These are phyloP conservation scores for Colletotrichum tropicale DNA, from an alignment of 2,329 filamentous ascomycete genomes.

Conservation along the genomic window DNA sequence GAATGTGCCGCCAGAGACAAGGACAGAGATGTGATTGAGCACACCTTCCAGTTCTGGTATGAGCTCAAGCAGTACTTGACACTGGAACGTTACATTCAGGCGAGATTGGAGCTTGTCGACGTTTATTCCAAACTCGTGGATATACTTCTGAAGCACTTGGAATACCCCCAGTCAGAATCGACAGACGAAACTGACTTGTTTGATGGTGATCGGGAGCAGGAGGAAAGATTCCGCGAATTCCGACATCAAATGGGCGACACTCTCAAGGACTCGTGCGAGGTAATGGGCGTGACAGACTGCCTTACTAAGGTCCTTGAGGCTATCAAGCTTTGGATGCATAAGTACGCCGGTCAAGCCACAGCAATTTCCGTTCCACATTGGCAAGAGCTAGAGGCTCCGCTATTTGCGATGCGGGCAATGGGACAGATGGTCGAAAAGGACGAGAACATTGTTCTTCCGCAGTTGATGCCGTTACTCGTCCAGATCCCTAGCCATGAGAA, in stretches of 20 bases:
- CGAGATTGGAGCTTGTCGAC: constrained; percentile 77
- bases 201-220: constrained; percentile 91
- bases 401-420: constrained; percentile 96
- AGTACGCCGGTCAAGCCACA: constrained; percentile 77
- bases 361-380: constrained; percentile 84
- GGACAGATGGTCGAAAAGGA: constrained; percentile 93
- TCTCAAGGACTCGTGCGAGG: constrained; percentile 94
- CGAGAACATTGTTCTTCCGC: constrained; percentile 84
- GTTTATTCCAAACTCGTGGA: constrained; percentile 91
- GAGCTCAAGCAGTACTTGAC: constrained; percentile 97
- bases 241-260: constrained; percentile 97
- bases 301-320: constrained; percentile 85
- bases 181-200: constrained; percentile 84
- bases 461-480: constrained; percentile 91
- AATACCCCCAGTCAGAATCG: constrained; percentile 80
- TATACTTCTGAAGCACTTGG: constrained; percentile 87
- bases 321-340: constrained; percentile 87
- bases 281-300: constrained; percentile 92
- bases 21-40: constrained; percentile 88
- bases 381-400: constrained; percentile 93
- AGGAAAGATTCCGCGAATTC: constrained; percentile 97
- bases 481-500: constrained; percentile 97
- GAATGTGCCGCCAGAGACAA: constrained; percentile 88
- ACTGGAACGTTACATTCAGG: constrained; percentile 85
- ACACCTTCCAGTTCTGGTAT: constrained; percentile 98